Base-by-base conservation (phyloP, 129 eudicot species). In the Artemisia annua region DNA sequence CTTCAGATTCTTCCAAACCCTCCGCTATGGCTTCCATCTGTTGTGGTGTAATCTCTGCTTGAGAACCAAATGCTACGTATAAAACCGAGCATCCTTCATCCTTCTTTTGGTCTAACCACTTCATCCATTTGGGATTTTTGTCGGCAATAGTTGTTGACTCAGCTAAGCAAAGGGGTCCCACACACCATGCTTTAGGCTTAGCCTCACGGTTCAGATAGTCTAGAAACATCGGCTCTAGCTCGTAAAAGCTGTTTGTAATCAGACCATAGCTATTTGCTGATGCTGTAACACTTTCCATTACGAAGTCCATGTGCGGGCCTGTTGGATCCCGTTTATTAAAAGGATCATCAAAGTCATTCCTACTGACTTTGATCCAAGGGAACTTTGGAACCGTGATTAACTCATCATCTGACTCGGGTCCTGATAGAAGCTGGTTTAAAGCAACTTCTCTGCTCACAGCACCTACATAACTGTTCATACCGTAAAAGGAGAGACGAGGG, bases 61-160 rank as follows among this genome's bases (percentile, higher is more conserved):
- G 96, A 1, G 91, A 63, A 28, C 94, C 96, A 3, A 90, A 87
- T 3, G 93, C 93, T 0, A 90, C 75, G 55, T 90, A 90, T 13
- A 87, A 43, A 5, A 87, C 94, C 0, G 81, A 35, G 48, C 57
- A 11, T 43, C 85, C 79, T 26, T 79, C 48, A 4, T 9, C 79
- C 67, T 74, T 80, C 80, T 72, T 87, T 13, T 14, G 61, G 69
- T 90, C 89, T 2, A 90, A 86, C 97, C 94, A 90, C 24, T 68
- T 3, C 0, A 87, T 65, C 94, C 94, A 90, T 17, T 19, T 15
- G 0, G 89, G 85, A 19, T 72, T 69, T 0, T 44, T 20, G 48
- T 49, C 30, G 3, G 14, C 8, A 16, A 14, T 63, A 1, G 79
- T 62, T 11, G 11, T 51, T 7, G 94, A 11, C 67, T 44, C 72